Base-by-base conservation (phyloP, 352 stramenopile species). In the Phytophthora chlamydospora region DNA sequence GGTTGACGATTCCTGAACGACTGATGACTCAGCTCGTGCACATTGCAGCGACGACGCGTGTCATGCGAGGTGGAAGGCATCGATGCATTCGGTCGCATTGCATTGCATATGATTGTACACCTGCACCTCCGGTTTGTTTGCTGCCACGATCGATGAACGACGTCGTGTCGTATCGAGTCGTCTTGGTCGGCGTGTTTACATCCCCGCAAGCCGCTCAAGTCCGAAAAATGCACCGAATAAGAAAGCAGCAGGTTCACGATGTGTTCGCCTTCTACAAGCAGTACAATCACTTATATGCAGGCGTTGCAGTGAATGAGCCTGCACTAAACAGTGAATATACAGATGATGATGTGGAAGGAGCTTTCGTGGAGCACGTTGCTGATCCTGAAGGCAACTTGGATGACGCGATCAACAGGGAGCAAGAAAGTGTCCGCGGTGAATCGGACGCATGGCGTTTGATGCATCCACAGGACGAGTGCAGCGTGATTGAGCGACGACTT, bases 31-130 rank as follows among this genome's bases (percentile, higher is more conserved):
- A 61, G 33, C 41, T 60, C 1, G n/a, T 6, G 3, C 3, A 42
- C 9, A 14, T 61, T 45, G n/a, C 9, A n/a, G 53, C 53, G 13
- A 45, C 53, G 14, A 47, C 53, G 2, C 33, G 53, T 7, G 53
- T 48, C 6, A 53, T 61, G 53, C 42, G 53, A 12, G 53, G 53
- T 35, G 41, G 42, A 11, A 7, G 21, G 4, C 42, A 61, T 31
- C 19, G 34, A 27, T 48, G 33, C 42, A 47, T 61, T 34, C 53
- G 42, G 2, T 61, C 53, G 7, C 32, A 60, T 38, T 60, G 33
- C 32, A 43, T 60, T 13, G 52, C 32, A 2, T 52, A 52, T 39
- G 41, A 61, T 16, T 61, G 42, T 13, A 53, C 21, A 8, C 42
- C 34, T 4, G 53, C 33, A 0, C 53, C 53, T n/a, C 33, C 14